Conservation (phyloP, 2,329 filamentous ascomycete species). For the Diaporthe batatas region DNA sequence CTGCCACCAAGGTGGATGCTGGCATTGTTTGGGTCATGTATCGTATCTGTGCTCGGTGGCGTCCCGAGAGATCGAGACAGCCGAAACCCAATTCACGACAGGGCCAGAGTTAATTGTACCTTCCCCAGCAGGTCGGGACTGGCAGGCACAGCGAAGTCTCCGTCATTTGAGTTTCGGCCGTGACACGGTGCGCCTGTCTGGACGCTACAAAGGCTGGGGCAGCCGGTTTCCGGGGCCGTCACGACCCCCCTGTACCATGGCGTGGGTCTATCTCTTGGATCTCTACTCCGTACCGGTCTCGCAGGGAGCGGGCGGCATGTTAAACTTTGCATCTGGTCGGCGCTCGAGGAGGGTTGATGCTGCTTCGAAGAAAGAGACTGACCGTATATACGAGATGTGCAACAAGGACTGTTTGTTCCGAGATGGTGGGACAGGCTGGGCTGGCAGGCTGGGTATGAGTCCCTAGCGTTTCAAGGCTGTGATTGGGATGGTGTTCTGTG, state of each 20-base stretch:
- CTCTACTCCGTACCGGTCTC: not conserved
- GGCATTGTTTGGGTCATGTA: constrained; percentile 3
- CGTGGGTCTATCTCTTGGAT: constrained; percentile 12
- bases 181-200: constrained; percentile 15
- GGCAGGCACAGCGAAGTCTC: no score
- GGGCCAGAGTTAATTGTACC: constrained; percentile 1
- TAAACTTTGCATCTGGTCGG: not conserved
- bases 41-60: not conserved
- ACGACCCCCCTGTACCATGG: constrained; percentile 13
- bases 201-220: not conserved
- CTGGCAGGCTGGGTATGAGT: not conserved
- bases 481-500: not conserved
- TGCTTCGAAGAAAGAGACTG: not conserved
- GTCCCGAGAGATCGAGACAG: not conserved
- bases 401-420: constrained; percentile 2
- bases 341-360: constrained; percentile 10
- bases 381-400: not conserved
- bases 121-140: constrained; percentile 13
- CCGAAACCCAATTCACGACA: constrained; percentile 18
- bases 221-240: not conserved
- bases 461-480: constrained; percentile 10
- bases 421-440: constrained; percentile 7
- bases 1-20: not conserved
- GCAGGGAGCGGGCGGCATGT: constrained; percentile 27
- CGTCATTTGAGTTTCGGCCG: constrained; percentile 14